These are phyloP conservation scores for Oryza punctata DNA, from an alignment of 176 grass and related monocot genomes.

Conservation along the genomic window DNA sequence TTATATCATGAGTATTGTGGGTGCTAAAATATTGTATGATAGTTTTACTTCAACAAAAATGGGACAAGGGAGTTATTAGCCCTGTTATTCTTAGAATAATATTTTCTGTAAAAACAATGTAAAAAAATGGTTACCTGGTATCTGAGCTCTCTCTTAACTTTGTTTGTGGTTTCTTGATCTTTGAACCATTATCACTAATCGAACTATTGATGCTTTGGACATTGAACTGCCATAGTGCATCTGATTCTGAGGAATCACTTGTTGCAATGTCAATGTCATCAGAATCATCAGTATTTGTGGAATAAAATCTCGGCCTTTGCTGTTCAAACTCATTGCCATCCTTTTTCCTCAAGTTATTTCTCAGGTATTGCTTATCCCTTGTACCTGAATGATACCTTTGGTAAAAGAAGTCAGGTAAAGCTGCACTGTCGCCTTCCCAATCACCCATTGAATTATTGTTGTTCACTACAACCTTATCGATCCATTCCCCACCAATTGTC, in stretches of 20 bases:
- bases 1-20: background rate
- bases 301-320: slow-evolving; percentile 71
- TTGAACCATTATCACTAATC: slow-evolving; percentile 58
- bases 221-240: slow-evolving; percentile 91
- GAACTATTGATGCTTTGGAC: slow-evolving; percentile 63
- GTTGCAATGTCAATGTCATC: slow-evolving; percentile 97
- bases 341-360: slow-evolving; percentile 51
- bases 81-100: background rate
- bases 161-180: slow-evolving; percentile 84
- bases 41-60: background rate
- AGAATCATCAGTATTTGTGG: slow-evolving; percentile 78
- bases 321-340: slow-evolving; percentile 61
- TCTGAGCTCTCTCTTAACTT: slow-evolving; percentile 68
- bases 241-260: slow-evolving; percentile 99
- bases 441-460: slow-evolving; percentile 60
- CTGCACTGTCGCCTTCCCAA: slow-evolving; percentile 76
- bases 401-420: slow-evolving; percentile 88
- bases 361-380: slow-evolving; percentile 53
- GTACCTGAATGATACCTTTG: slow-evolving; percentile 68
- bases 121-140: slow-evolving; percentile 62
- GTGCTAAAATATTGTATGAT: background rate
- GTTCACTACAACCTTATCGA: slow-evolving; percentile 96
- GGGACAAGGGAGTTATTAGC: background rate
- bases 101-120: background rate
- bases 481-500: slow-evolving; percentile 70